These are phyloP conservation scores for Irpex sp. DNA, from an alignment of 1,284 basidiomycete genomes.

Conservation along the genomic window DNA sequence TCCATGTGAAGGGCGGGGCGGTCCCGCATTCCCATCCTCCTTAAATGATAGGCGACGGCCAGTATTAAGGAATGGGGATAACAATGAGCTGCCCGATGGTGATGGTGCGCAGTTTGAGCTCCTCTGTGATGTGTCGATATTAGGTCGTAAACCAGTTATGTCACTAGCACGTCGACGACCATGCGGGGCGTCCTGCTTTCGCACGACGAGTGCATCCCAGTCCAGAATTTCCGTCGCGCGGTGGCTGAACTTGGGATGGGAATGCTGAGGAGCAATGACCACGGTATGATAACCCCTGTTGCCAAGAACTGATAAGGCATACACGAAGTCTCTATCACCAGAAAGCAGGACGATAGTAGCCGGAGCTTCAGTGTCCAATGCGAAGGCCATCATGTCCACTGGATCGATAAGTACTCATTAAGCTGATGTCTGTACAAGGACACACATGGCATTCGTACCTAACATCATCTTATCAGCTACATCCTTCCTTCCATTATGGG, in stretches of 20 bases:
- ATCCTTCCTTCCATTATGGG: conserved; percentile 36
- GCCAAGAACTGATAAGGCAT: conserved; percentile 48
- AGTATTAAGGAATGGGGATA: neutral
- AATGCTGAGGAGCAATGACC: conserved; percentile 36
- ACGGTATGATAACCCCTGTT: conserved; percentile 45
- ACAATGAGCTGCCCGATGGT: neutral
- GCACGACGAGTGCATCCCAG: conserved; percentile 42
- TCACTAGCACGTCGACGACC: neutral
- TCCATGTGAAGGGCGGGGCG: neutral
- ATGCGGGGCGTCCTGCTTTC: conserved; percentile 7
- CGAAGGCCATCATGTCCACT: conserved; percentile 59
- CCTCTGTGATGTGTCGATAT: neutral
- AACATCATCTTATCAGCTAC: conserved; percentile 39
- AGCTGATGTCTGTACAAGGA: neutral
- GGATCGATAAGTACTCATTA: neutral
- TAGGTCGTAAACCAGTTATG: neutral
- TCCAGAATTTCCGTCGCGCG: conserved; percentile 52
- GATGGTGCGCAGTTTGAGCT: neutral
- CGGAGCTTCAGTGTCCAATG: conserved; percentile 48
- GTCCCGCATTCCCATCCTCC: neutral
- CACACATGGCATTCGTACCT: conserved; percentile 14
- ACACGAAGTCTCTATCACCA: conserved; percentile 55
- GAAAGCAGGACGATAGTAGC: conserved; percentile 51
- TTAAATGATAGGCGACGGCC: neutral
- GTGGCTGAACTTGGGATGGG: conserved; percentile 38